These are phyloP conservation scores for Aquilaria sinensis DNA, from an alignment of 345 rosid genomes.

Conservation along the genomic window DNA sequence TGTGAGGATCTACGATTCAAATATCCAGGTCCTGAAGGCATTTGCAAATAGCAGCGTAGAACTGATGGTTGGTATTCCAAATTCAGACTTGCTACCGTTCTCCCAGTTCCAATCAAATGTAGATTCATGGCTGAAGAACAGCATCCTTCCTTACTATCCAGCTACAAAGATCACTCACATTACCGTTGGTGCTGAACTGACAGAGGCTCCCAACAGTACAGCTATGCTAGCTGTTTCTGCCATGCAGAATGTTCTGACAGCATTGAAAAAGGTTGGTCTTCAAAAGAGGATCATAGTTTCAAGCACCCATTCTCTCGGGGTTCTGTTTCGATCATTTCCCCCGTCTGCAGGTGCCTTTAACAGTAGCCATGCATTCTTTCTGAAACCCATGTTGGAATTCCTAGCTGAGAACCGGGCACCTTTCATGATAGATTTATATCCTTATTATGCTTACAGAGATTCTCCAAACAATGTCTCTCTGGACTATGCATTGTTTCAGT, in stretches of 20 bases:
- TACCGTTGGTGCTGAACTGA: constrained; percentile 82
- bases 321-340: constrained; percentile 78
- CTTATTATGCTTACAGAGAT: constrained; percentile 77
- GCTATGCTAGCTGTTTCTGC: constrained; percentile 69
- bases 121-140: constrained; percentile 78
- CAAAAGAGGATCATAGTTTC: constrained; percentile 76
- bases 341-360: constrained; percentile 90
- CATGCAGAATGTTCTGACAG: constrained; percentile 67
- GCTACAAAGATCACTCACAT: constrained; percentile 64
- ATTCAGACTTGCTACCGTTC: constrained; percentile 59
- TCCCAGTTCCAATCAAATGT: constrained; percentile 76
- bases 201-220: constrained; percentile 49
- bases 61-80: constrained; percentile 76
- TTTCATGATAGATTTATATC: constrained; percentile 72
- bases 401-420: constrained; percentile 84
- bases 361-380: constrained; percentile 64
- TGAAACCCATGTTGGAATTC: constrained; percentile 76
- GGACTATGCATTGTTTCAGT: constrained; percentile 69
- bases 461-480: constrained; percentile 68
- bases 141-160: constrained; percentile 75
- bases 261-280: constrained; percentile 54
- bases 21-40: constrained; percentile 76
- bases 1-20: constrained; percentile 69
- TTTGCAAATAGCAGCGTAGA: constrained; percentile 75
- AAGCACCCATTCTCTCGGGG: constrained; percentile 74